Evolutionary conservation across 169 alveolate species (phyloP).

Genomic region (Plasmodium sp.): DNA sequence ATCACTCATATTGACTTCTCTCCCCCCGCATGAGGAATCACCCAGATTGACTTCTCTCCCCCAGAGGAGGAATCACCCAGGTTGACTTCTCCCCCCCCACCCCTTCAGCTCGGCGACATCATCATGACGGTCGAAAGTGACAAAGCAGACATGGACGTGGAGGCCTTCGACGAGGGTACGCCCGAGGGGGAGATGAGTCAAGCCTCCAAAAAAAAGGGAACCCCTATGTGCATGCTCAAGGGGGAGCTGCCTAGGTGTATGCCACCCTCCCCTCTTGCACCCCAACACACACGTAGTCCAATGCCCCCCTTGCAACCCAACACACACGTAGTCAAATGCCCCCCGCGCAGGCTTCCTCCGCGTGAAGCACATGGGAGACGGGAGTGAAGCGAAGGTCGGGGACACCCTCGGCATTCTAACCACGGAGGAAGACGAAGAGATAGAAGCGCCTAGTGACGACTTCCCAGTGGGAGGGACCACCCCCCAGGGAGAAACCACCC

Average conservation of each 20-base stretch:
- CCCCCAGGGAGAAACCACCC: no score
- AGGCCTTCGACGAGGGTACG: slow-evolving; percentile 78
- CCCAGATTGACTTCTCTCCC: not conserved
- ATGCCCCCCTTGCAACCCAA: not conserved
- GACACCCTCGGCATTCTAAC: slow-evolving; percentile 69
- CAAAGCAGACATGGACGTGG: slow-evolving; percentile 83
- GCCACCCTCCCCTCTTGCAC: not conserved
- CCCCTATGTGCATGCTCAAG: not conserved
- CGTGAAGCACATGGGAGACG: slow-evolving; percentile 42
- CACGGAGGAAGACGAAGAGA: slow-evolving; percentile 54
- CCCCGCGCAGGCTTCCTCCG: slow-evolving; percentile 36
- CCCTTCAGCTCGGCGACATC: slow-evolving; percentile 75
- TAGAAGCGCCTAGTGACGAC: not conserved
- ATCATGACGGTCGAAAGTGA: slow-evolving; percentile 81
- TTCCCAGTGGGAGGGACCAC: not conserved
- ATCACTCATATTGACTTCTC: not conserved
- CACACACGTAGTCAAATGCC: not conserved
- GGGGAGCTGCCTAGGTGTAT: not conserved
- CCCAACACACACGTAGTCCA: not conserved
- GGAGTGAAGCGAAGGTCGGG: slow-evolving; percentile 74
- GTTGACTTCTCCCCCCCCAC: not conserved
- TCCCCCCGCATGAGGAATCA: not conserved
- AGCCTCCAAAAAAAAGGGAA: not conserved
- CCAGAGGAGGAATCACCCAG: not conserved
- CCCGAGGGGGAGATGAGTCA: not conserved